Conservation (phyloP, 768 basidiomycete genomes). For the Agrocybe pediades region DNA sequence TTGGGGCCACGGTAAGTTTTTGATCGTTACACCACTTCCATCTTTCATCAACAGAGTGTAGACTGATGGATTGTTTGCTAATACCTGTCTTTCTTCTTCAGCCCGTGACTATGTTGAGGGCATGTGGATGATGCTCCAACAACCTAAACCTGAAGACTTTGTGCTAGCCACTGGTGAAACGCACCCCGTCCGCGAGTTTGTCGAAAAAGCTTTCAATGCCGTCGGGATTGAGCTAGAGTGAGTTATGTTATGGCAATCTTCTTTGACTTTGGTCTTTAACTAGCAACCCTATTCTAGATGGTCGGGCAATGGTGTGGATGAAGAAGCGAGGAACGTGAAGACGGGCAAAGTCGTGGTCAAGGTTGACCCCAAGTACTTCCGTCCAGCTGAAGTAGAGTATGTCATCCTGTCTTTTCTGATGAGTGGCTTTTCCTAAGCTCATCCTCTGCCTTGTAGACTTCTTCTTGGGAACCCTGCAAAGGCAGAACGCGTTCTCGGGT, state of each 20-base stretch:
- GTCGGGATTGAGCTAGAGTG: conserved; percentile 71
- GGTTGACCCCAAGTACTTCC: conserved; percentile 90
- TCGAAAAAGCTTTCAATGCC: conserved; percentile 80
- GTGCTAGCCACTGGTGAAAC: conserved; percentile 97
- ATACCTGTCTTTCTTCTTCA: conserved; percentile 36
- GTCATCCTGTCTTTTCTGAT: conserved; percentile 31
- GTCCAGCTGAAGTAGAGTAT: conserved; percentile 93
- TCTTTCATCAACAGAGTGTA: background rate
- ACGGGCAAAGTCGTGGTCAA: conserved; percentile 76
- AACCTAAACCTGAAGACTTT: conserved; percentile 80
- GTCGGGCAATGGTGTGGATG: conserved; percentile 74
- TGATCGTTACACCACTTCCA: background rate
- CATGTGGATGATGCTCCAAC: conserved; percentile 98
- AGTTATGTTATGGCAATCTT: conserved; percentile 19
- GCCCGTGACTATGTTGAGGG: conserved; percentile 93
- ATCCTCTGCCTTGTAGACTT: conserved; percentile 47
- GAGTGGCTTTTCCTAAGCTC: background rate
- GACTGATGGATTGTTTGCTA: background rate
- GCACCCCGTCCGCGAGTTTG: conserved; percentile 91
- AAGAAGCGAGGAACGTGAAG: conserved; percentile 73
- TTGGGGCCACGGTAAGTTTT: conserved; percentile 90
- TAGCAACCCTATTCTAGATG: conserved; percentile 49
- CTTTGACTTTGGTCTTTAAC: background rate
- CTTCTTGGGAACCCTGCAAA: conserved; percentile 88
- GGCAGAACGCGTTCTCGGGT: conserved; percentile 85